Conservation (phyloP, 768 basidiomycete species). For the Serpula lacrymans region DNA sequence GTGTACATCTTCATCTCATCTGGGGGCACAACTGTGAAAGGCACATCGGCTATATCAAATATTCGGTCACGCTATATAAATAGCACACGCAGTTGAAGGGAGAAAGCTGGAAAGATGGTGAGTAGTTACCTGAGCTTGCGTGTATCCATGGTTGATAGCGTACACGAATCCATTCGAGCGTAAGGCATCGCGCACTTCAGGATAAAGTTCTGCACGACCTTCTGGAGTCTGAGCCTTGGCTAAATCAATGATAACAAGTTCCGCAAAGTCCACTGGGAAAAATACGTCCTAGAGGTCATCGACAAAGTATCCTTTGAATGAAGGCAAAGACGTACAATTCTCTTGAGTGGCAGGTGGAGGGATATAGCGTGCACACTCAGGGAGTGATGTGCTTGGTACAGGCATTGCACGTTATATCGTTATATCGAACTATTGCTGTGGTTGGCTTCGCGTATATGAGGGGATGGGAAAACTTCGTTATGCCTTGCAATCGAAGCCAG, state of each 20-base stretch:
- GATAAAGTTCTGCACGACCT: constrained; percentile 6
- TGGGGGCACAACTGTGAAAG: constrained; percentile 35
- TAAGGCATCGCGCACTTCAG: constrained; percentile 4
- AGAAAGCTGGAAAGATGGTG: not conserved
- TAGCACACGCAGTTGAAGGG: not conserved
- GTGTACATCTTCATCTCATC: constrained; percentile 42
- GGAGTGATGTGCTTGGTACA: constrained; percentile 5
- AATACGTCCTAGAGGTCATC: not conserved
- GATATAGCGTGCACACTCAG: constrained; percentile 4
- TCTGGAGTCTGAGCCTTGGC: constrained; percentile 5
- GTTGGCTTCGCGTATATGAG: no score
- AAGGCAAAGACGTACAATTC: not conserved
- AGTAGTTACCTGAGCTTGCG: constrained; percentile 33
- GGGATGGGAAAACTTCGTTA: no score
- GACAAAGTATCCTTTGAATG: not conserved
- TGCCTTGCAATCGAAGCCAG: no score
- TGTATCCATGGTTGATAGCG: constrained; percentile 47
- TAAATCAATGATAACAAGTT: constrained; percentile 5
- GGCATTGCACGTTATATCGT: no score
- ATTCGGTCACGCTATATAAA: constrained; percentile 37
- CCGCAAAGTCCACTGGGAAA: constrained; percentile 5
- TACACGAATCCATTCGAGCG: constrained; percentile 41
- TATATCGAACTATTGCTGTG: no score
- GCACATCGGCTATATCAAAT: constrained; percentile 45
- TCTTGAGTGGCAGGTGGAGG: constrained; percentile 3